Evolutionary conservation across 768 basidiomycete species (phyloP).

Genomic region (Kwoniella pini): DNA sequence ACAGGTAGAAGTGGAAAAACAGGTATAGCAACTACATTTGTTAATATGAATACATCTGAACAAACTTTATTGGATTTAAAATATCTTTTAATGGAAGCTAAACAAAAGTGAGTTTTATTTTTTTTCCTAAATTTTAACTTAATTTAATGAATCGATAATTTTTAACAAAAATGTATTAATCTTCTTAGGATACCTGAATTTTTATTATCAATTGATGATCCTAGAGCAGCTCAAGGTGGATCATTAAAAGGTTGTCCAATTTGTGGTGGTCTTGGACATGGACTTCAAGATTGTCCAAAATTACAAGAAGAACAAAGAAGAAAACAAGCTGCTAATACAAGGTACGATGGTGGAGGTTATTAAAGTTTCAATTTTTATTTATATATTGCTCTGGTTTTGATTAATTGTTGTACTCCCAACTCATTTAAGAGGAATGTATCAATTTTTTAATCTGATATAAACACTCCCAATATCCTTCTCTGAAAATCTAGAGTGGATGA

Average conservation of each 20-base stretch:
- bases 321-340: constrained; percentile 81
- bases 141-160: too few relatives aligned
- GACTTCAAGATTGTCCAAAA: constrained; percentile 93
- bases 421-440: too few relatives aligned
- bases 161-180: constrained; percentile 4
- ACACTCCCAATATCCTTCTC: too few relatives aligned
- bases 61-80: constrained; percentile 96
- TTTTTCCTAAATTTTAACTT: not conserved
- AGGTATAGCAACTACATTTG: constrained; percentile 97
- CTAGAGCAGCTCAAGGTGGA: constrained; percentile 75
- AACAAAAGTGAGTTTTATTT: constrained; percentile 74
- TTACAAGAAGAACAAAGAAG: constrained; percentile 88
- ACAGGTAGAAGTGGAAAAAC: constrained; percentile 98
- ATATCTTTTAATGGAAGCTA: constrained; percentile 93
- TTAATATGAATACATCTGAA: constrained; percentile 96
- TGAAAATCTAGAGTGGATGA: too few relatives aligned
- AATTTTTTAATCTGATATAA: too few relatives aligned
- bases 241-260: constrained; percentile 86
- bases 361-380: not conserved
- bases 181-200: constrained; percentile 82
- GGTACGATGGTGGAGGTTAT: constrained; percentile 63
- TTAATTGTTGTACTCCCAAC: too few relatives aligned
- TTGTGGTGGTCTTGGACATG: constrained; percentile 95
- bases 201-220: constrained; percentile 84
- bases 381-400: too few relatives aligned